A percentile compares a stretch with the other conserved stretches of the same genome.
phyloP scores from a whole-genome alignment of 768 basidiomycete genomes.

The Pulveroboletus frians region DNA sequence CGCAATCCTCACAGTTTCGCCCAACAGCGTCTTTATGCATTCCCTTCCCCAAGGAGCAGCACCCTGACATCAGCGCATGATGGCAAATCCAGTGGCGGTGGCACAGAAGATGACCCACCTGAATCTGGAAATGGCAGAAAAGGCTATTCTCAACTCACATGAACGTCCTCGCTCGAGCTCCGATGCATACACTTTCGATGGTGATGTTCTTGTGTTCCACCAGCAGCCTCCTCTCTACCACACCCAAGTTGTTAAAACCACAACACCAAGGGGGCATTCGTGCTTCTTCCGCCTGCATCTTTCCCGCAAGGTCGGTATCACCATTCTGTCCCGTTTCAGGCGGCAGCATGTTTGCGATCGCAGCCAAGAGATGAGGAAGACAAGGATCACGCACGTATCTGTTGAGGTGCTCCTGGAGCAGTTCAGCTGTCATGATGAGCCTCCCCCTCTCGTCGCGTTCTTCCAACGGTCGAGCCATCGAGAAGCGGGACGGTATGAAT shows the following conservation, averaged over 20 bases:
- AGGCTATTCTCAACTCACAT: conserved; percentile 2
- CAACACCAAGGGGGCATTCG: conserved; percentile 1
- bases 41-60: conserved; percentile 20
- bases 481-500: conserved; percentile 15
- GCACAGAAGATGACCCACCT: conserved; percentile 1
- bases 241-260: conserved; percentile 13
- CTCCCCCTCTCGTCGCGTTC: conserved; percentile 7
- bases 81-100: not conserved
- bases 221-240: conserved; percentile 10
- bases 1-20: conserved; percentile 15
- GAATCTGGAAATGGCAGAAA: conserved; percentile 4
- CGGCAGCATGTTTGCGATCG: not conserved
- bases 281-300: not conserved
- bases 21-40: conserved; percentile 9
- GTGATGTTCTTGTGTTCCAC: conserved; percentile 2
- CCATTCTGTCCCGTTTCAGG: not conserved
- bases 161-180: conserved; percentile 5
- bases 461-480: conserved; percentile 9
- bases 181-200: conserved; percentile 3
- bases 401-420: conserved; percentile 11
- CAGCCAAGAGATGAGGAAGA: conserved; percentile 10
- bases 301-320: not conserved
- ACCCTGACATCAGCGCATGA: conserved; percentile 5
- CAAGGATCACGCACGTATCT: conserved; percentile 14
- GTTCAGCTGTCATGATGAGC: conserved; percentile 9